Evolutionary conservation across 1,284 basidiomycete genomes (phyloP).

Genomic region (Marasmius sp.): DNA sequence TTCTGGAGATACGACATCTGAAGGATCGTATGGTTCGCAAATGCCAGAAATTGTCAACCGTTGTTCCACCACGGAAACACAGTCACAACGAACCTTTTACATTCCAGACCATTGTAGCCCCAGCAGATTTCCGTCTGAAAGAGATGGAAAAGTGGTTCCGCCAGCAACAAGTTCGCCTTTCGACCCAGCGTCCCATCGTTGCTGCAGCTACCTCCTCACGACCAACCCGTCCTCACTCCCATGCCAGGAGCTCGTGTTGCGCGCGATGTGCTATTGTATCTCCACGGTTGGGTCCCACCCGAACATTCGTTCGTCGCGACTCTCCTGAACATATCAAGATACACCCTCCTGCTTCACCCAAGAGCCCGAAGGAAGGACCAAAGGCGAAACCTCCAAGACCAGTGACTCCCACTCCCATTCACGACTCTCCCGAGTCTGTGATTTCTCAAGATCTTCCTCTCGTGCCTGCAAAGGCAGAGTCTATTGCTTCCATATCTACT

Average conservation of each 20-base stretch:
- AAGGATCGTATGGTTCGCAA: constrained; percentile 81
- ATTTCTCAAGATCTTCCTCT: not conserved
- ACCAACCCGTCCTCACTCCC: constrained; percentile 6
- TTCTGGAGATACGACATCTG: constrained; percentile 70
- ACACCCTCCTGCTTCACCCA: constrained; percentile 3
- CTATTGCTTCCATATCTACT: constrained; percentile 4
- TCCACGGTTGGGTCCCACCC: not conserved
- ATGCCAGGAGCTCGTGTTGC: constrained; percentile 32
- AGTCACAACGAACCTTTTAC: constrained; percentile 35
- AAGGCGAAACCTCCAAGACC: not conserved
- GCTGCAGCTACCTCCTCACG: constrained; percentile 3
- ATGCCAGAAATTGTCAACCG: constrained; percentile 56
- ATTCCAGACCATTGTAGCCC: constrained; percentile 65
- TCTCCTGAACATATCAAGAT: constrained; percentile 6
- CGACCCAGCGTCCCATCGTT: not conserved
- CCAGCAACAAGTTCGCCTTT: constrained; percentile 29
- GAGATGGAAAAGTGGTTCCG: constrained; percentile 77
- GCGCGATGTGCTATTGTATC: constrained; percentile 14
- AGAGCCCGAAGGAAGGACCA: not conserved
- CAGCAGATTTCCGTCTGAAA: constrained; percentile 69
- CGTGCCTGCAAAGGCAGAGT: constrained; percentile 1
- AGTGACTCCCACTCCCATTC: not conserved
- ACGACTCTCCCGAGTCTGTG: not conserved
- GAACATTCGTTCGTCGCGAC: not conserved
- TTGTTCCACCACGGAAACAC: constrained; percentile 33